Evolutionary conservation across 2,329 filamentous ascomycete species (phyloP).

Genomic region (Rutstroemia sp.): DNA sequence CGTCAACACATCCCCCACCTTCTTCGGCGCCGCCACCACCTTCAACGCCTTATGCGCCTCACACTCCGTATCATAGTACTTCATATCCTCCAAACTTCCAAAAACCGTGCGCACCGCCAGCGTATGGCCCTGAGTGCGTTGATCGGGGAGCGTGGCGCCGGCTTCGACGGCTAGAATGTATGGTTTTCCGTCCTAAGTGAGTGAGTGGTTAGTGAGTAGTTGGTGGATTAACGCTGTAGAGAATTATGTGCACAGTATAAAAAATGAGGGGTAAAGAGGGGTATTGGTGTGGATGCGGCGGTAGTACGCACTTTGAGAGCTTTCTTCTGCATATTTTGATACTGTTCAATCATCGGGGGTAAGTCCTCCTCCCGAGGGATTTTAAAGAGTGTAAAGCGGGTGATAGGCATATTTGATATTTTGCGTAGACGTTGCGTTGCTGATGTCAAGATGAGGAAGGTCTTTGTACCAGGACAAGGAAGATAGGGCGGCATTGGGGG

Average conservation of each 20-base stretch:
- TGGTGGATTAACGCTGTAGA: neutral
- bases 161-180: conserved; percentile 48
- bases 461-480: too few species aligned
- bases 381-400: too few species aligned
- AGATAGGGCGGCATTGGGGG: too few species aligned
- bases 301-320: too few species aligned
- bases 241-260: too few species aligned
- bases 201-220: neutral
- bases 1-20: conserved; percentile 22
- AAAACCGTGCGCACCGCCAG: conserved; percentile 47
- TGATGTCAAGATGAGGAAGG: too few species aligned
- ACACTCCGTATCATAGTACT: conserved; percentile 51
- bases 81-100: conserved; percentile 47
- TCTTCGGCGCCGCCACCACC: conserved; percentile 12
- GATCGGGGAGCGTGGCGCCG: conserved; percentile 38
- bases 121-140: conserved; percentile 48
- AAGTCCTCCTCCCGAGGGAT: too few species aligned
- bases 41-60: conserved; percentile 46
- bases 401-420: too few species aligned
- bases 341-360: too few species aligned
- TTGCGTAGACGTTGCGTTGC: too few species aligned
- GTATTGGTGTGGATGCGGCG: too few species aligned
- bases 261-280: neutral
- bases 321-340: too few species aligned
- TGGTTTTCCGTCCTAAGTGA: conserved; percentile 40